Percentiles rank a stretch among this genome's conserved stretches.
These are phyloP conservation scores for Yarrowia hollandica DNA, from an alignment of 805 yeast species.

Conservation along the genomic window DNA sequence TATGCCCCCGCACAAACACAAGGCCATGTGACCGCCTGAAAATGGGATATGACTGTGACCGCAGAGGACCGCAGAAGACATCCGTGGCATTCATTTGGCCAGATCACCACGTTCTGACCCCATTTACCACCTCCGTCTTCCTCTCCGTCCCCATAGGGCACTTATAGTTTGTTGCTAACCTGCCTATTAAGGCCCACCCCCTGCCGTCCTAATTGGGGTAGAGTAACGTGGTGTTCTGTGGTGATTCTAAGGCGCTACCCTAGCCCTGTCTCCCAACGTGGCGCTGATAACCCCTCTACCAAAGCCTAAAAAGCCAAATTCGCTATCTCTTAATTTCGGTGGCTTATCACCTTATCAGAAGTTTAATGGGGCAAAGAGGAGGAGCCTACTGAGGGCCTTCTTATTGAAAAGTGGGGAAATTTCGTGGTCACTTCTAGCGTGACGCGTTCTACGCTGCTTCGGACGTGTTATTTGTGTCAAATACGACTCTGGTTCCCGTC, in stretches of 20 bases:
- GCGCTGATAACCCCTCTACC: conserved; percentile 26
- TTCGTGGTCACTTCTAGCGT: no score
- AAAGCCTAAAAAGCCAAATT: not conserved
- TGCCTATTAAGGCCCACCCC: conserved; percentile 23
- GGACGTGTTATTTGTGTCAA: not conserved
- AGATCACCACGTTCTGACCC: not conserved
- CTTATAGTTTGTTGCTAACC: conserved; percentile 21
- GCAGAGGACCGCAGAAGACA: not conserved
- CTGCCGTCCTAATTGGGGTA: conserved; percentile 25
- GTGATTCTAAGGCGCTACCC: not conserved
- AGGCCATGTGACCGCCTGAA: not conserved
- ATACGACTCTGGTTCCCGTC: not conserved
- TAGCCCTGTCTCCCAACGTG: conserved; percentile 16
- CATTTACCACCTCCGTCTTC: not conserved
- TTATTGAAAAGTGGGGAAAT: not conserved
- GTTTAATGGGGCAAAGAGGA: conserved; percentile 6
- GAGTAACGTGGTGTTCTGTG: conserved; percentile 10
- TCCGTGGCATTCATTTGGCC: not conserved
- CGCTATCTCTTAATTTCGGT: conserved; percentile 25
- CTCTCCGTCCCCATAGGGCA: conserved; percentile 1
- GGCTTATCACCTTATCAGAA: conserved; percentile 28
- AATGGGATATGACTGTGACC: not conserved
- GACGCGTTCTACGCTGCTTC: no score
- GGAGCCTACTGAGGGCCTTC: not conserved
- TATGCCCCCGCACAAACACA: not conserved